These are phyloP conservation scores for Musa balbisiana DNA, from an alignment of 202 grass and related monocot genomes.

Conservation along the genomic window DNA sequence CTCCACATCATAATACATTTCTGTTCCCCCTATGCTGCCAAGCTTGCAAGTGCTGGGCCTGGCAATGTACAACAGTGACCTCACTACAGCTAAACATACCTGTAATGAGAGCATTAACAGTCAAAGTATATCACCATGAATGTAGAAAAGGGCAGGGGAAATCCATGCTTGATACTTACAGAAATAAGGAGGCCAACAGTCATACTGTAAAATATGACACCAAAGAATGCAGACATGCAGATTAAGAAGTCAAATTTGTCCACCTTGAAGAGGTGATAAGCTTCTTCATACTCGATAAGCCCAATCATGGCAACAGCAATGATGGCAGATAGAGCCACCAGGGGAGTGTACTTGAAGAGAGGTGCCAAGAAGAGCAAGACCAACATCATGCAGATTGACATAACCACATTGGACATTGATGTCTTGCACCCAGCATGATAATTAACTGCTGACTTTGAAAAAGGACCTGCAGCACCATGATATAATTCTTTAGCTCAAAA, in stretches of 20 bases:
- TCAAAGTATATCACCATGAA: background rate
- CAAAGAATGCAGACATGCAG: slow-evolving; percentile 82
- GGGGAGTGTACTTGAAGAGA: slow-evolving; percentile 87
- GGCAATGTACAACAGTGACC: slow-evolving; percentile 66
- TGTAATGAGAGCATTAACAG: slow-evolving; percentile 5
- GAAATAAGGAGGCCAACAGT: slow-evolving; percentile 65
- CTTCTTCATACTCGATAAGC: slow-evolving; percentile 71
- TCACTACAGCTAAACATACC: slow-evolving; percentile 62
- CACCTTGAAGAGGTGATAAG: slow-evolving; percentile 59
- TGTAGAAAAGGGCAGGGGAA: too few relatives aligned
- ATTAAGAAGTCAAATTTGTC: slow-evolving; percentile 95
- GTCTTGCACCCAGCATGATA: slow-evolving; percentile 87
- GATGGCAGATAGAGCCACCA: slow-evolving; percentile 81
- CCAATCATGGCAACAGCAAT: slow-evolving; percentile 92
- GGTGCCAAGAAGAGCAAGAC: slow-evolving; percentile 89
- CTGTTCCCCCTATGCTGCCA: slow-evolving; percentile 50
- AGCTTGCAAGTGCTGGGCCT: slow-evolving; percentile 73
- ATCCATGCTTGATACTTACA: slow-evolving; percentile 26
- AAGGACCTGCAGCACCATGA: slow-evolving; percentile 48
- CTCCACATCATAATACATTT: slow-evolving; percentile 49
- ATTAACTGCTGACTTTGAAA: slow-evolving; percentile 95
- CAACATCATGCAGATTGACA: slow-evolving; percentile 89
- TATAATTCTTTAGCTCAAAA: background rate
- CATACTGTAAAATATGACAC: slow-evolving; percentile 87
- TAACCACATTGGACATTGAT: slow-evolving; percentile 77